These are phyloP conservation scores for Mucor velutinosus DNA, from an alignment of 371 early-diverging fungal genomes.

Conservation along the genomic window DNA sequence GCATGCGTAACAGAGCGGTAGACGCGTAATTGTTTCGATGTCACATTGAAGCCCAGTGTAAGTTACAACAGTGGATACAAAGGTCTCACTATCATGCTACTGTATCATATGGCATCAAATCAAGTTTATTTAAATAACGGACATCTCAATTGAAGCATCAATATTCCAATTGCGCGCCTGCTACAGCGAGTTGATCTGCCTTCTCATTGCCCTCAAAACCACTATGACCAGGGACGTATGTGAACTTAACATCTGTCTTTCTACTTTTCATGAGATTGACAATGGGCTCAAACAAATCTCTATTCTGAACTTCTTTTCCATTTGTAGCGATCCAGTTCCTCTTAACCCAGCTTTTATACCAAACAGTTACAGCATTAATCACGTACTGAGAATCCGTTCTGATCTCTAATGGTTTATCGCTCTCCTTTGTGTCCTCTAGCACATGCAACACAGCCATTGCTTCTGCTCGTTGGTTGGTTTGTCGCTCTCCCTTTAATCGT, in stretches of 20 bases:
- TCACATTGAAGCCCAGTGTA: constrained; percentile 9
- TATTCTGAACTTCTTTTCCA: constrained; percentile 67
- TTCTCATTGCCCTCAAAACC: constrained; percentile 75
- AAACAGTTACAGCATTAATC: constrained; percentile 62
- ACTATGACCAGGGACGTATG: constrained; percentile 66
- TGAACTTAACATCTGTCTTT: constrained; percentile 43
- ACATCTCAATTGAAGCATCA: not conserved
- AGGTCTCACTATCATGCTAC: not conserved
- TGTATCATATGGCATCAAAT: not conserved
- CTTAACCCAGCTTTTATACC: constrained; percentile 73
- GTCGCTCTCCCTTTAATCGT: constrained; percentile 58
- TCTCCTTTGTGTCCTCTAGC: constrained; percentile 50
- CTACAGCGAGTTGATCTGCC: constrained; percentile 72
- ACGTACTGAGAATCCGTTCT: constrained; percentile 77
- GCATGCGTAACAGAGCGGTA: constrained; percentile 6
- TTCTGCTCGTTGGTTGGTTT: constrained; percentile 91
- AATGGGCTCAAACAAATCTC: constrained; percentile 70
- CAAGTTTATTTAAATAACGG: not conserved
- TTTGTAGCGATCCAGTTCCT: constrained; percentile 60
- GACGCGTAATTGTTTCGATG: constrained; percentile 14
- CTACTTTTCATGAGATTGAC: constrained; percentile 40
- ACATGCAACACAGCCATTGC: constrained; percentile 74
- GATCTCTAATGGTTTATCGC: constrained; percentile 45
- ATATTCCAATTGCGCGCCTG: constrained; percentile 45
- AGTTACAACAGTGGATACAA: not conserved